phyloP scores from a whole-genome alignment of 2,329 filamentous ascomycete genomes.

The Fonsecaea nubica region DNA sequence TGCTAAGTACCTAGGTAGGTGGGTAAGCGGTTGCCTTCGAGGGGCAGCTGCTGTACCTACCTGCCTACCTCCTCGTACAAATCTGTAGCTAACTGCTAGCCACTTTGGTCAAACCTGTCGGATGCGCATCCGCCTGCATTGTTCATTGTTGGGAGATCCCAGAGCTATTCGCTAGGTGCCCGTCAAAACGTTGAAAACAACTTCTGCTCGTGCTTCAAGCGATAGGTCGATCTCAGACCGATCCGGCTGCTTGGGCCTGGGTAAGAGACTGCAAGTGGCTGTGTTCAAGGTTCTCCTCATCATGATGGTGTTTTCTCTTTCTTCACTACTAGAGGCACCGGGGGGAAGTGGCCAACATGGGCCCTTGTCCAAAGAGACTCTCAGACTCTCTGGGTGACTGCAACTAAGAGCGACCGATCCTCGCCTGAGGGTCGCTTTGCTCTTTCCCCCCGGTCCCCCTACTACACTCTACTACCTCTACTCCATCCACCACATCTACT shows the following conservation, averaged over 20 bases:
- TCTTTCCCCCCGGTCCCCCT: not conserved
- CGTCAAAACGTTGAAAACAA: not conserved
- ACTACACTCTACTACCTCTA: too few species aligned
- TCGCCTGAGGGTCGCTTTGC: not conserved
- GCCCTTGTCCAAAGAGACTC: not conserved
- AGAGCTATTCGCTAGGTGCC: not conserved
- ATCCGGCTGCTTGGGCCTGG: not conserved
- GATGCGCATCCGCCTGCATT: not conserved
- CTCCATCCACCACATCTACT: too few species aligned
- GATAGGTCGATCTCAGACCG: constrained; percentile 1
- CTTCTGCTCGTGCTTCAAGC: not conserved
- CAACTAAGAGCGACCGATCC: constrained; percentile 1
- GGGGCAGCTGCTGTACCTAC: not conserved
- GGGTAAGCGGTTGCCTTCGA: too few species aligned
- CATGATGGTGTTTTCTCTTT: too few species aligned
- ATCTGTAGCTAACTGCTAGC: not conserved
- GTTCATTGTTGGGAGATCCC: not conserved
- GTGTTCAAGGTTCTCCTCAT: not conserved
- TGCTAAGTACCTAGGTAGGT: too few species aligned
- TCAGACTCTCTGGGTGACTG: constrained; percentile 3
- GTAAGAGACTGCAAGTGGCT: not conserved
- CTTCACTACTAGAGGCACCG: too few species aligned
- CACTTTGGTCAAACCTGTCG: not conserved
- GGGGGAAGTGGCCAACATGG: not conserved
- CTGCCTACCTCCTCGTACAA: not conserved